Evolutionary conservation across 1,284 basidiomycete species (phyloP), one percentile per base, ranked within the genome.

Genomic region (Ganoderma lucidum): DNA sequence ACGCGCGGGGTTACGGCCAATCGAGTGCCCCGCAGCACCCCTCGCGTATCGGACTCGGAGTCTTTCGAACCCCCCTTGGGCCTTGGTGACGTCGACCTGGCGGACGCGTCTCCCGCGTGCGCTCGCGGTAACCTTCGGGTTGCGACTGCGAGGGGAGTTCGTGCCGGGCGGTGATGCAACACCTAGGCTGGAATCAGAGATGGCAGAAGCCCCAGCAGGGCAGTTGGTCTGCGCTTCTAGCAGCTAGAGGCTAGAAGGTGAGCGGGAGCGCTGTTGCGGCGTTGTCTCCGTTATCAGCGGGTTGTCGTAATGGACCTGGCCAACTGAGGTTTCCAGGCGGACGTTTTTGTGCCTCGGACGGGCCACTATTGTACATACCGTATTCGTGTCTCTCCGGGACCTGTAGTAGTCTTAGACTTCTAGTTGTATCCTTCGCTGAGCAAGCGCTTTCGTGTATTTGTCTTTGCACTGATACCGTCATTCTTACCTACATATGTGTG

Each of bases 101-200:
- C 48, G 10, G 28, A 51, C 23, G 48, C 23, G 10, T 28, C 23
- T 51, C 23, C 48, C 2, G 10, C 48, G 48, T 51, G 10, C 48
- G 53, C 30, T 56, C 35, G 8, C 19, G n/a, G n/a, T 10, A 6
- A 51, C n/a, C 48, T 19, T n/a, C 19, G 53, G 30, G 53, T 35
- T 35, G 53, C 30, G 23, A 32, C 30, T 32, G 30, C 53, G 15
- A 35, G 15, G 23, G 48, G 6, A 30, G 15, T 28, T 51, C 53
- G 53, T 6, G 53, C 15, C 30, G 53, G 53, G 28, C 53, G 53
- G 53, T 55, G 53, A 55, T 56, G 30, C 53, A 41, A 2, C 39
- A 32, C 53, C 30, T 17, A 35, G 53, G 53, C 53, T 17, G 30
- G 53, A 56, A 56, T 56, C 53, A 56, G 53, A 56, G 30, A 56